A percentile compares a stretch with the other conserved stretches of the same genome.
These are phyloP conservation scores for Neobulgaria alba DNA, from an alignment of 2,329 filamentous ascomycete species.

Conservation along the genomic window DNA sequence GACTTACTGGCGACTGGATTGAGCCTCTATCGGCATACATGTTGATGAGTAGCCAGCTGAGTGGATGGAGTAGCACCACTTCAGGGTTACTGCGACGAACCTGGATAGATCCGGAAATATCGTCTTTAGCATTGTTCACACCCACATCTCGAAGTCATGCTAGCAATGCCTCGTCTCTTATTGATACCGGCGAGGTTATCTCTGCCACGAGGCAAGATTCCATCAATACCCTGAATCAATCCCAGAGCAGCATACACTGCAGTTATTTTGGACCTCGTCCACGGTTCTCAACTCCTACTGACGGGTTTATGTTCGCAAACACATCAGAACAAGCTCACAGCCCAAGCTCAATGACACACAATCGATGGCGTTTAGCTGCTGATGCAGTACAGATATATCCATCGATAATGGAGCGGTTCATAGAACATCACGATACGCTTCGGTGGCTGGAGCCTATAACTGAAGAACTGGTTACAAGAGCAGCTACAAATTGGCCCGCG, in stretches of 20 bases:
- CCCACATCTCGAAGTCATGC: background rate
- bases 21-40: slow-evolving; percentile 7
- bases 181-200: background rate
- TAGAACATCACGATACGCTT: no score
- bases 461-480: slow-evolving; percentile 4
- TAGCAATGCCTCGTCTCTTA: no score
- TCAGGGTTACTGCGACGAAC: background rate
- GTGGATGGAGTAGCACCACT: slow-evolving; percentile 1
- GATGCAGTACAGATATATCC: background rate
- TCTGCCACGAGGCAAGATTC: background rate
- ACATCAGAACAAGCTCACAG: background rate
- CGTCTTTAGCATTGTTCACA: no score
- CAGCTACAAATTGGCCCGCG: slow-evolving; percentile 6
- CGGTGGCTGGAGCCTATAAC: background rate
- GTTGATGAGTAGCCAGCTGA: slow-evolving; percentile 10
- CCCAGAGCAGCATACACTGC: background rate
- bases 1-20: slow-evolving; percentile 6
- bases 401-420: background rate
- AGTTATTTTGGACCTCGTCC: background rate
- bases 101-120: background rate
- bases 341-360: background rate
- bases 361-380: slow-evolving; percentile 1
- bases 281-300: no score
- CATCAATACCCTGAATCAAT: background rate
- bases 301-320: no score